Evolutionary conservation across 805 yeast species (phyloP).

Genomic region (Citeromyces matritensis): DNA sequence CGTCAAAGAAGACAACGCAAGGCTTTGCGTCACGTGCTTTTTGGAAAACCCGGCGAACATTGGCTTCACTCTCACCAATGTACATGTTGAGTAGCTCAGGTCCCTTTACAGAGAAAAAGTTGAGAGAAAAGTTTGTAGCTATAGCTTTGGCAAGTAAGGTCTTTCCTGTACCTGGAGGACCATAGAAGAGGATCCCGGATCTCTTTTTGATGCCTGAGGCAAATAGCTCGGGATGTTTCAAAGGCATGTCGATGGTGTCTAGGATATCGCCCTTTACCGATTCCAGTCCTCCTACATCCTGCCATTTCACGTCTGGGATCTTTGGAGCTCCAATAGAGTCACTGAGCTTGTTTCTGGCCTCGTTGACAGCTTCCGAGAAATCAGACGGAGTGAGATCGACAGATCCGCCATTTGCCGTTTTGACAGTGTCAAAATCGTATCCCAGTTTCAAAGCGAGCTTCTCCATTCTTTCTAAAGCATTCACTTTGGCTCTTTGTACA

Average conservation of each 20-base stretch:
- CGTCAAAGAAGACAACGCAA: conserved; percentile 95
- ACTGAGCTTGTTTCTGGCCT: conserved; percentile 77
- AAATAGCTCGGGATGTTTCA: conserved; percentile 84
- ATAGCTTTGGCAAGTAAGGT: conserved; percentile 93
- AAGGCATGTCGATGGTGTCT: conserved; percentile 93
- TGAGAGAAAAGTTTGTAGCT: conserved; percentile 87
- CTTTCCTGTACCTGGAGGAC: conserved; percentile 98
- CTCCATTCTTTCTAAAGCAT: conserved; percentile 35
- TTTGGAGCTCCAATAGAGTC: conserved; percentile 95
- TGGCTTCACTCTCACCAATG: conserved; percentile 97
- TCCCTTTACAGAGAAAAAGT: conserved; percentile 87
- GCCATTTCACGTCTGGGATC: conserved; percentile 93
- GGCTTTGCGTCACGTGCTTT: conserved; percentile 94
- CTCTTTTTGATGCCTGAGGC: conserved; percentile 83
- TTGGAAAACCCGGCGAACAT: conserved; percentile 88
- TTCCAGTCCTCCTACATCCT: conserved; percentile 92
- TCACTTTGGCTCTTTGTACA: conserved; percentile 43
- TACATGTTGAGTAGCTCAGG: conserved; percentile 96
- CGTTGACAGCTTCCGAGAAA: conserved; percentile 55
- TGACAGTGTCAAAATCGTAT: conserved; percentile 15
- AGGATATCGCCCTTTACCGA: conserved; percentile 81
- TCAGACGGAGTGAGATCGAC: conserved; percentile 41
- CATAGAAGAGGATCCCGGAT: conserved; percentile 88
- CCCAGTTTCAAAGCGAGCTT: conserved; percentile 13
- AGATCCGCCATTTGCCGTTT: conserved; percentile 39